These are phyloP conservation scores for Ceratobasidium sp. DNA, from an alignment of 1,284 basidiomycete species.

Conservation along the genomic window DNA sequence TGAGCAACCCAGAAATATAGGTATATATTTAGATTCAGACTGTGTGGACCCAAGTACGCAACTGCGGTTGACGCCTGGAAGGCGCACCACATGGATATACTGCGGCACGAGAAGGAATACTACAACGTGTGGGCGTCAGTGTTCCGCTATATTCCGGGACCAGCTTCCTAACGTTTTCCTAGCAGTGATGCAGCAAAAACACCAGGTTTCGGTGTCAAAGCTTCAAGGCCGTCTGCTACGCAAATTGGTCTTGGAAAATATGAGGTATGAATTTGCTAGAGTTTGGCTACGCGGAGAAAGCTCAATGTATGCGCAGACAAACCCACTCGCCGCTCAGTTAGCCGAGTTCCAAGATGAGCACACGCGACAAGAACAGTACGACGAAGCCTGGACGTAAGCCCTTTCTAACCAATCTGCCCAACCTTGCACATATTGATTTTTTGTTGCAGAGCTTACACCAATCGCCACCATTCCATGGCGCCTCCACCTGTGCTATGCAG, in stretches of 20 bases:
- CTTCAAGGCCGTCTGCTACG: conserved; percentile 8
- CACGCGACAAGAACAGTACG: conserved; percentile 20
- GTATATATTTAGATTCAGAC: neutral
- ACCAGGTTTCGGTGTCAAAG: neutral
- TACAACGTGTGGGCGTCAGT: conserved; percentile 39
- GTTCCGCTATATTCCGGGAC: neutral
- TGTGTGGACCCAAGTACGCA: neutral
- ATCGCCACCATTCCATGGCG: neutral
- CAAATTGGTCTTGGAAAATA: neutral
- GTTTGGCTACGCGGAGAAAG: neutral
- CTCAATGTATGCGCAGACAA: neutral
- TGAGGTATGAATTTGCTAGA: conserved; percentile 9
- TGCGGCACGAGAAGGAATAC: conserved; percentile 26
- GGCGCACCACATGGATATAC: conserved; percentile 13
- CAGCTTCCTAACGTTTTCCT: neutral
- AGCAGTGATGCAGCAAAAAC: conserved; percentile 18
- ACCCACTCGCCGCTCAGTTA: conserved; percentile 23
- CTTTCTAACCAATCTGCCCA: neutral
- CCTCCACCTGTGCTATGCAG: conserved; percentile 6
- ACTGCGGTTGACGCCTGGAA: conserved; percentile 30
- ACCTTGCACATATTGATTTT: neutral
- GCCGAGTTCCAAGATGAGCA: conserved; percentile 33
- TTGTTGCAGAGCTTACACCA: neutral
- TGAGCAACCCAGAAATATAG: neutral
- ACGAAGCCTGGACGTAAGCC: conserved; percentile 30